Conservation (phyloP, 1,284 basidiomycete species). For the Boletellus sp. region DNA sequence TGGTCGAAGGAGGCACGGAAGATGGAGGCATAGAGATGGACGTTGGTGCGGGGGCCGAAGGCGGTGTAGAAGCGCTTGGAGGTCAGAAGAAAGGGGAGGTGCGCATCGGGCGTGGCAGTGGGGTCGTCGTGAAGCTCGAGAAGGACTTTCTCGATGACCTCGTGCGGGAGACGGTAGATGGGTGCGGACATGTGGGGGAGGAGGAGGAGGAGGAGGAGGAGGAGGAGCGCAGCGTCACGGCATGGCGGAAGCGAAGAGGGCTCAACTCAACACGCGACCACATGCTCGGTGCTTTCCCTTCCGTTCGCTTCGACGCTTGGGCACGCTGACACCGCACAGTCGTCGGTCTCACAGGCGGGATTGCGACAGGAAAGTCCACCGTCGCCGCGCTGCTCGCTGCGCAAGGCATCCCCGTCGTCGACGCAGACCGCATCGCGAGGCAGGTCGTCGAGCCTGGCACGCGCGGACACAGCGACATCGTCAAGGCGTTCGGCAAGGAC, state of each 20-base stretch:
- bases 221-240: background rate
- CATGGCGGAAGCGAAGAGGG: too few relatives aligned
- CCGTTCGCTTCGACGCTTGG: background rate
- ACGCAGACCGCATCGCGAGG: constrained; percentile 90
- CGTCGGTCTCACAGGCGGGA: constrained; percentile 93
- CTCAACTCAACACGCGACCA: too few relatives aligned
- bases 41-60: constrained; percentile 38
- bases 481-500: constrained; percentile 65
- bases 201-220: background rate
- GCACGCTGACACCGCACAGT: constrained; percentile 45
- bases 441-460: constrained; percentile 87
- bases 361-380: constrained; percentile 94
- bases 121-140: constrained; percentile 43
- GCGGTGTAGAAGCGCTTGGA: constrained; percentile 41
- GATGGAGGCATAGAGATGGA: constrained; percentile 54
- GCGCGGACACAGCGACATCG: constrained; percentile 65
- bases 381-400: constrained; percentile 75
- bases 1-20: constrained; percentile 62
- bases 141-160: constrained; percentile 58
- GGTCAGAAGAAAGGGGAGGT: constrained; percentile 50
- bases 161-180: constrained; percentile 46
- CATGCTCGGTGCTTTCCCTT: constrained; percentile 20
- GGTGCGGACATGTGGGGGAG: constrained; percentile 13
- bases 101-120: constrained; percentile 39
- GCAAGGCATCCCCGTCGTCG: constrained; percentile 76